phyloP scores from a whole-genome alignment of 371 early-diverging fungal genomes.

The Haplosporangium sp. region DNA sequence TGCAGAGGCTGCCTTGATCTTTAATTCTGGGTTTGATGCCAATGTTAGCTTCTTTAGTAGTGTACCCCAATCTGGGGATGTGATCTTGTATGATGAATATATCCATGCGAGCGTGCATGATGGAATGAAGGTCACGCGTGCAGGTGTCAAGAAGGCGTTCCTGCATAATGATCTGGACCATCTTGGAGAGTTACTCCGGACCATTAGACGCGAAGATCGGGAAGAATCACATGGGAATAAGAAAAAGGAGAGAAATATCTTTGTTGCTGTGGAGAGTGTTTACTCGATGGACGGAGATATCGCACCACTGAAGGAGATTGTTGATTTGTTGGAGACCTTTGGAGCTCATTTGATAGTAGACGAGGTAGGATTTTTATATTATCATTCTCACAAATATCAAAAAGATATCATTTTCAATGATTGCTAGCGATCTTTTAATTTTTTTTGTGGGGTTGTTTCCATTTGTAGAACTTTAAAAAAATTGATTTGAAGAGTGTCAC shows the following conservation, averaged over 20 bases:
- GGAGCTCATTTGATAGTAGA: conserved; percentile 56
- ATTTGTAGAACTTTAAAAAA: too few species aligned
- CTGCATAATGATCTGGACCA: conserved; percentile 74
- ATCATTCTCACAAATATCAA: too few species aligned
- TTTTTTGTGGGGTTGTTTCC: conserved; percentile 36
- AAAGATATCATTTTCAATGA: too few species aligned
- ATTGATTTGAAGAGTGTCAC: too few species aligned
- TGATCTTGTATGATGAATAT: conserved; percentile 78
- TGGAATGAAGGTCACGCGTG: conserved; percentile 75
- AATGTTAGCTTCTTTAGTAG: conserved; percentile 78
- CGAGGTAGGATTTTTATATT: conserved; percentile 39
- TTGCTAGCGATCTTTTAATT: not conserved
- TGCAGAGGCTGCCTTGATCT: conserved; percentile 73
- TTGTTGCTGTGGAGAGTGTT: conserved; percentile 82
- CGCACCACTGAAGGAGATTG: conserved; percentile 76
- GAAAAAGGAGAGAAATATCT: conserved; percentile 60
- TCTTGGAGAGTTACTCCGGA: conserved; percentile 56
- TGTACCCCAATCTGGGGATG: conserved; percentile 75
- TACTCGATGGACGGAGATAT: conserved; percentile 91
- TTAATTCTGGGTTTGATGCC: conserved; percentile 90
- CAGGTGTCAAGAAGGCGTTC: conserved; percentile 63
- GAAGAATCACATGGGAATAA: conserved; percentile 1
- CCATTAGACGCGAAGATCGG: conserved; percentile 38
- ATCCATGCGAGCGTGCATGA: conserved; percentile 90
- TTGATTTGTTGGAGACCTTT: conserved; percentile 61